A percentile compares a stretch with the other conserved stretches of the same genome.
phyloP scores from a whole-genome alignment of 495 filamentous ascomycete genomes.

The Penicillium steckii region DNA sequence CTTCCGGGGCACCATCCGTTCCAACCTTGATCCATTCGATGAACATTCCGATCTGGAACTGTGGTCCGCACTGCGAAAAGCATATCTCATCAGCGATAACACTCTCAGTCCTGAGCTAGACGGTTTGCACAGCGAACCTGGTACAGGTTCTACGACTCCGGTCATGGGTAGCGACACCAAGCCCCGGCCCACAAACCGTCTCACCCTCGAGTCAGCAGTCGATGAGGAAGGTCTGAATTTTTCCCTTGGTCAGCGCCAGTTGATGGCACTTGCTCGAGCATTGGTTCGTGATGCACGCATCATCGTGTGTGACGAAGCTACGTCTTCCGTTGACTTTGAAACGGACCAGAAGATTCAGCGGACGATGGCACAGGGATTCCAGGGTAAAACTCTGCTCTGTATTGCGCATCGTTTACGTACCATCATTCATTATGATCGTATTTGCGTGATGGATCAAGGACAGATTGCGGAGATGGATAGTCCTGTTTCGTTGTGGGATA shows the following conservation, averaged over 20 bases:
- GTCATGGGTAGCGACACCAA: constrained; percentile 13
- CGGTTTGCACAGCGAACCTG: constrained; percentile 18
- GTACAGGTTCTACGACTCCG: constrained; percentile 11
- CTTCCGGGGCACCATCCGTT: constrained; percentile 86
- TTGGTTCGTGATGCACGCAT: constrained; percentile 84
- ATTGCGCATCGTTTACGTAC: constrained; percentile 94
- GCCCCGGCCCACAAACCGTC: constrained; percentile 39
- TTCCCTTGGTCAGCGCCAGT: constrained; percentile 91
- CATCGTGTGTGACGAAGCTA: constrained; percentile 96
- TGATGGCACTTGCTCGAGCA: constrained; percentile 91
- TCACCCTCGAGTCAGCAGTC: constrained; percentile 82
- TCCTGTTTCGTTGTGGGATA: constrained; percentile 69
- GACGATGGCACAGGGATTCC: constrained; percentile 84
- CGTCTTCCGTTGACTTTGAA: constrained; percentile 89
- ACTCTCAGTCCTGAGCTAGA: constrained; percentile 19
- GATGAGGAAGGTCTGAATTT: constrained; percentile 96
- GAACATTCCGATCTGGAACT: constrained; percentile 85
- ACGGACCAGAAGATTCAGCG: constrained; percentile 94
- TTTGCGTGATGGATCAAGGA: constrained; percentile 93
- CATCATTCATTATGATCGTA: constrained; percentile 91
- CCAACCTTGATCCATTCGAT: constrained; percentile 89
- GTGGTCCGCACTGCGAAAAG: constrained; percentile 81
- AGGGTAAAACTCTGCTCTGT: constrained; percentile 85
- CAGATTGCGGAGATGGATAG: constrained; percentile 79
- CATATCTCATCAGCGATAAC: constrained; percentile 66